These are phyloP conservation scores for Nepenthes gracilis DNA, from an alignment of 148 eudicot species.

Conservation along the genomic window DNA sequence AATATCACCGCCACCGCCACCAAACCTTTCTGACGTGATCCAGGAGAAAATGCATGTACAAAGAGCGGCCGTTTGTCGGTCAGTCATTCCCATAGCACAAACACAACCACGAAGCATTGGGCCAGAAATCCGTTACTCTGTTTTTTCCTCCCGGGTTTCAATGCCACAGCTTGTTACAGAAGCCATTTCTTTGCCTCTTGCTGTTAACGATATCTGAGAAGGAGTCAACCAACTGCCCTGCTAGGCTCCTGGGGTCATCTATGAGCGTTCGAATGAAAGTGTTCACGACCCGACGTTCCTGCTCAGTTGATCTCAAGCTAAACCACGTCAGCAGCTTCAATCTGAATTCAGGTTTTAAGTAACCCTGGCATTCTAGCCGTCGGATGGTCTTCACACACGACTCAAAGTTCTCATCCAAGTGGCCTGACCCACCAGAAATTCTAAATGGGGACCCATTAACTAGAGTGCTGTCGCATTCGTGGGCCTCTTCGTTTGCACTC, in stretches of 20 bases:
- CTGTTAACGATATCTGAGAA: slow-evolving; percentile 54
- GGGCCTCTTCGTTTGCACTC: slow-evolving; percentile 36
- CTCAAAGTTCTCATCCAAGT: slow-evolving; percentile 67
- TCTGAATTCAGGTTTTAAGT: slow-evolving; percentile 58
- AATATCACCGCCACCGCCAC: too few species aligned
- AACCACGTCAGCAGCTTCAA: slow-evolving; percentile 79
- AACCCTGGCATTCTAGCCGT: slow-evolving; percentile 54
- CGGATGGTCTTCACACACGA: slow-evolving; percentile 69
- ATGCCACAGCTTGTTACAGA: slow-evolving; percentile 17
- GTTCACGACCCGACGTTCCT: slow-evolving; percentile 72
- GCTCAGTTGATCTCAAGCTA: slow-evolving; percentile 75
- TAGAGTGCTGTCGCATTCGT: slow-evolving; percentile 69
- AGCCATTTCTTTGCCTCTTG: slow-evolving; percentile 56
- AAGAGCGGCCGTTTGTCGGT: background rate
- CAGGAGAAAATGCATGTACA: background rate
- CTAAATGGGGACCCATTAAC: slow-evolving; percentile 37
- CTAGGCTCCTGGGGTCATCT: slow-evolving; percentile 76
- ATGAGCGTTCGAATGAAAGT: slow-evolving; percentile 58
- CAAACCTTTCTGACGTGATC: too few species aligned
- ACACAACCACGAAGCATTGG: background rate
- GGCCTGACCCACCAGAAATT: slow-evolving; percentile 23
- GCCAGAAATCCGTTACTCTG: background rate
- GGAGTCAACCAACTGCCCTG: slow-evolving; percentile 71
- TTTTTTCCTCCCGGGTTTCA: background rate
- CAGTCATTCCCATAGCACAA: background rate